Evolutionary conservation across 2,329 filamentous ascomycete species (phyloP), one percentile per base, ranked within the genome.

Genomic region (Talaromyces pinophilus): DNA sequence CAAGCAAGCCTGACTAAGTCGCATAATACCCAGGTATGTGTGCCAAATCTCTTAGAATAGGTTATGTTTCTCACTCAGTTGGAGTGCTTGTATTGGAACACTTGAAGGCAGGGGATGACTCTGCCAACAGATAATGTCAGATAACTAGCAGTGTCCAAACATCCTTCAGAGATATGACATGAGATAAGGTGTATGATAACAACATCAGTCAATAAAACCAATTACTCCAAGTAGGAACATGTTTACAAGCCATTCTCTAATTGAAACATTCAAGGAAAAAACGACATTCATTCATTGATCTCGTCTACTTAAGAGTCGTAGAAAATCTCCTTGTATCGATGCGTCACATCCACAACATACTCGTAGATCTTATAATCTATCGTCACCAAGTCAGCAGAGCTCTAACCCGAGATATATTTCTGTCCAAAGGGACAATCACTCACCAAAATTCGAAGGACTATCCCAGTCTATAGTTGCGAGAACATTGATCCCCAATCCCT

Each of bases 331-430:
- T 90, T 91, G 76, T 92, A 87, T 60, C 88, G 86, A 79, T 97
- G 93, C 40, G 92, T 95, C 42, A 88, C 89, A 66, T 97, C 91
- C 17, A 97, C 93, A 2, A 97, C 90, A 0, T 90, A 87, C 66
- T 92, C 88, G 67, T 88, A 90, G 40, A 92, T 85, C 63, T 84
- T 84, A 78, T 91, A 92, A 80, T 97, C 93, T 94, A 70, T 7
- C 25, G 67, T 48, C 28, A 42, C 59, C 25, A n/a, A 46, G 52
- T 59, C 35, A 59, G 54, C 30, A 33, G n/a, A 42, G 30, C 6
- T 28, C 13, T 19, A 22, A 13, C 50, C 28, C 17, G 4, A 54
- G 6, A 3, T 30, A 54, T 33, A 59, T 2, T 19, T 33, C 8
- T 6, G 13, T 6, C 15, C 6, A 19, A 13, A 46, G 2, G 13